These are phyloP conservation scores for Diplotaxis tenuifolia DNA, from an alignment of 345 rosid genomes.

Conservation along the genomic window DNA sequence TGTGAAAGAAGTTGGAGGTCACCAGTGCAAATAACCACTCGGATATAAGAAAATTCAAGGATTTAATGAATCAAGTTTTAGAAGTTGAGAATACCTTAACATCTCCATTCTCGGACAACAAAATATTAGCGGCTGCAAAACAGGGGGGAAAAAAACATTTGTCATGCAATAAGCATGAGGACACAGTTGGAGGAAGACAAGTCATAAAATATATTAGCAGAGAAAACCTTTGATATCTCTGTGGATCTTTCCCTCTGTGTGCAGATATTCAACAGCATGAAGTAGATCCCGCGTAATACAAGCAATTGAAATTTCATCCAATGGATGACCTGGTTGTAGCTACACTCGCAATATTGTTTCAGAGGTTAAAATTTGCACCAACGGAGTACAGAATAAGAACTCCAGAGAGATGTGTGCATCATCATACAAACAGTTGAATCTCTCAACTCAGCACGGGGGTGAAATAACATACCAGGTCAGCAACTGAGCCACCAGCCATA, in stretches of 20 bases:
- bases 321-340: slow-evolving; percentile 92
- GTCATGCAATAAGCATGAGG: slow-evolving; percentile 32
- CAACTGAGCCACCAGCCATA: slow-evolving; percentile 99
- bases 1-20: slow-evolving; percentile 28
- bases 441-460: slow-evolving; percentile 19
- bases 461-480: slow-evolving; percentile 87
- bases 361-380: slow-evolving; percentile 17
- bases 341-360: slow-evolving; percentile 38
- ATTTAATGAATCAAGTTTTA: slow-evolving; percentile 4
- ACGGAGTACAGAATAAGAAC: background rate
- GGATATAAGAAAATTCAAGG: slow-evolving; percentile 6
- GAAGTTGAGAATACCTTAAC: slow-evolving; percentile 71
- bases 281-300: slow-evolving; percentile 92
- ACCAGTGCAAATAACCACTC: slow-evolving; percentile 17
- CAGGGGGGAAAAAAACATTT: slow-evolving; percentile 14
- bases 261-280: slow-evolving; percentile 96
- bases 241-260: slow-evolving; percentile 93
- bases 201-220: slow-evolving; percentile 4
- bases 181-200: slow-evolving; percentile 17
- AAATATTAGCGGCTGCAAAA: slow-evolving; percentile 91
- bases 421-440: background rate
- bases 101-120: slow-evolving; percentile 91
- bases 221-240: slow-evolving; percentile 92
- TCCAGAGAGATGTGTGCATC: slow-evolving; percentile 12
- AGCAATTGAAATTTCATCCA: slow-evolving; percentile 92